Percentiles rank a stretch among this genome's conserved stretches.
phyloP scores from a whole-genome alignment of 2,329 filamentous ascomycete species.

The Sclerotinia sclerotiorum region DNA sequence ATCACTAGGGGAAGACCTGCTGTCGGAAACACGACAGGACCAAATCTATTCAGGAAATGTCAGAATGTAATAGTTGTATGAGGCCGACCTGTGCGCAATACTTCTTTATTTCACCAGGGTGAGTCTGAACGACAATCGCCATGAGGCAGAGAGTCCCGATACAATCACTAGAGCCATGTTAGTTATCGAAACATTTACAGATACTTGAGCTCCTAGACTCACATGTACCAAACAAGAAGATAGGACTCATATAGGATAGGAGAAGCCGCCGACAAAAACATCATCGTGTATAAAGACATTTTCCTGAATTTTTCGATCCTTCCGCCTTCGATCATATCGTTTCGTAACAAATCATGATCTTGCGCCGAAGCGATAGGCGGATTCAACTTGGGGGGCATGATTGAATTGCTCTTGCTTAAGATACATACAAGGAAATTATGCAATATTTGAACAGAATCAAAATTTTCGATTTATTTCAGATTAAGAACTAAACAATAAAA shows the following conservation, averaged over 20 bases:
- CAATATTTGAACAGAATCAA: not conserved
- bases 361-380: not conserved
- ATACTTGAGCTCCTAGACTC: not conserved
- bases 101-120: slow-evolving; percentile 25
- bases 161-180: slow-evolving; percentile 8
- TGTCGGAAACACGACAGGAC: not conserved
- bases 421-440: not conserved
- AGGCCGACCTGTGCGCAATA: slow-evolving; percentile 2
- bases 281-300: slow-evolving; percentile 23
- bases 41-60: slow-evolving; percentile 13
- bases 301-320: not conserved
- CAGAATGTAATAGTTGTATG: not conserved
- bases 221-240: slow-evolving; percentile 23
- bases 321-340: not conserved
- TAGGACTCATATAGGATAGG: slow-evolving; percentile 25
- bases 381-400: not conserved
- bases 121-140: slow-evolving; percentile 15
- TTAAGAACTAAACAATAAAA: not conserved
- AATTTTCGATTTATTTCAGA: not conserved
- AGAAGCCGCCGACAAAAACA: slow-evolving; percentile 24
- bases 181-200: not conserved
- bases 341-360: not conserved
- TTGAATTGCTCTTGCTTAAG: not conserved
- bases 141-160: slow-evolving; percentile 18
- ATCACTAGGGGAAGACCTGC: not conserved